Base-by-base conservation (phyloP, 768 basidiomycete genomes). In the Boletus sp. region DNA sequence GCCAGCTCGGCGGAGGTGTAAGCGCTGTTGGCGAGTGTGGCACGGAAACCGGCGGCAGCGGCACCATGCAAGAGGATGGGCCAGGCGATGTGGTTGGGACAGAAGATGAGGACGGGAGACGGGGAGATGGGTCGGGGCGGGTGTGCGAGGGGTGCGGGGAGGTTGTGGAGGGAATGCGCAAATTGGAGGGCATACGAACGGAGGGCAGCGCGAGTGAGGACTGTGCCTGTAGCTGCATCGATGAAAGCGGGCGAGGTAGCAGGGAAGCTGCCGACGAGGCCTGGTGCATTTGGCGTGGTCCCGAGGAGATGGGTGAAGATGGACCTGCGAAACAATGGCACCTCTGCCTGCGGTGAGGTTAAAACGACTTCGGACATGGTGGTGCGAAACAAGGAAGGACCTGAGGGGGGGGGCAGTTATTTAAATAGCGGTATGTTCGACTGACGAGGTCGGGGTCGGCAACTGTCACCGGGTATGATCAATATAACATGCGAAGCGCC, bases 11-110 rank as follows among this genome's bases (percentile, higher is more conserved):
- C 64, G 4, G 83, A 67, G 5, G 83, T 87, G 63, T 90, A 93
- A 0, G 77, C 76, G 54, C 79, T 83, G 66, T 92, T 94, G 15
- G 87, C 87, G 14, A 89, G 81, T 0, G 90, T 88, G 49, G 81
- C 79, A 41, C 81, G 72, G 15, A 90, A 64, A 4, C 88, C 88
- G 0, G 85, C 87, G 0, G 90, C 85, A 40, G 85, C 74, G 65
- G 70, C 68, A 46, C 68, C 55, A 17, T 74, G 70, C 7, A 83
- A 54, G 45, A 78, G 65, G 53, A 82, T 65, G 1, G 83, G 79
- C 72, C 76, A 85, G 40, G 74, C 72, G 43, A 91, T 61, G 19
- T 76, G 83, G 70, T 93, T 93, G 9, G 80, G 84, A 2, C 85
- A 84, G 65, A 79, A 90, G 6, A 93, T 74, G 55, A 88, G 75